phyloP scores from a whole-genome alignment of 1,284 basidiomycete species.

The Entoloma clypeatum region DNA sequence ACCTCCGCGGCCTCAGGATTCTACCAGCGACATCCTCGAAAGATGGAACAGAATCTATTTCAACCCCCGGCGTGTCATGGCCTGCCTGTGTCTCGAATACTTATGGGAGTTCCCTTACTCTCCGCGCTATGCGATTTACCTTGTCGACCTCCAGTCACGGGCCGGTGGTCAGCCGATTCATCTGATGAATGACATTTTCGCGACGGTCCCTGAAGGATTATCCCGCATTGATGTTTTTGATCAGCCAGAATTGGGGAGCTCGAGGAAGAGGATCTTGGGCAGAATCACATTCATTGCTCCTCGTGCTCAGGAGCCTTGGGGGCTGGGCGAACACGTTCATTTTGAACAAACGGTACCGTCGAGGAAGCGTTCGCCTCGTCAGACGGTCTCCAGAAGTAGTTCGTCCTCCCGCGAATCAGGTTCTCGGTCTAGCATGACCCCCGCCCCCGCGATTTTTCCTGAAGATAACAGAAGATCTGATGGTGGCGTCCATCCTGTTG shows the following conservation, averaged over 20 bases:
- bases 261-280: slow-evolving; percentile 14
- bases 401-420: too few relatives aligned
- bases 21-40: slow-evolving; percentile 10
- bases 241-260: slow-evolving; percentile 1
- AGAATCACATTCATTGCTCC: too few relatives aligned
- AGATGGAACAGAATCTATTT: slow-evolving; percentile 17
- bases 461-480: too few relatives aligned
- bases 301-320: too few relatives aligned
- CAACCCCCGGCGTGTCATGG: slow-evolving; percentile 8
- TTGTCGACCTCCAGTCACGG: slow-evolving; percentile 11
- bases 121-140: slow-evolving; percentile 13
- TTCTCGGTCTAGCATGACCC: too few relatives aligned
- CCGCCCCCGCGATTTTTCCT: too few relatives aligned
- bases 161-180: slow-evolving; percentile 2
- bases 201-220: slow-evolving; percentile 11
- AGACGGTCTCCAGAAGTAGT: too few relatives aligned
- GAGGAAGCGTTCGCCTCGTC: too few relatives aligned
- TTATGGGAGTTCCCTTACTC: slow-evolving; percentile 13
- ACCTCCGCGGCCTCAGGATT: slow-evolving; percentile 14
- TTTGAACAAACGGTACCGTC: too few relatives aligned
- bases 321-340: too few relatives aligned
- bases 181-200: slow-evolving; percentile 13
- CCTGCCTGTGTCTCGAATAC: slow-evolving; percentile 15
- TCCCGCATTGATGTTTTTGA: slow-evolving; percentile 18
- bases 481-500: too few relatives aligned